Base-by-base conservation (phyloP, 1,139 yeast genomes). In the Candida frijolesensis region DNA sequence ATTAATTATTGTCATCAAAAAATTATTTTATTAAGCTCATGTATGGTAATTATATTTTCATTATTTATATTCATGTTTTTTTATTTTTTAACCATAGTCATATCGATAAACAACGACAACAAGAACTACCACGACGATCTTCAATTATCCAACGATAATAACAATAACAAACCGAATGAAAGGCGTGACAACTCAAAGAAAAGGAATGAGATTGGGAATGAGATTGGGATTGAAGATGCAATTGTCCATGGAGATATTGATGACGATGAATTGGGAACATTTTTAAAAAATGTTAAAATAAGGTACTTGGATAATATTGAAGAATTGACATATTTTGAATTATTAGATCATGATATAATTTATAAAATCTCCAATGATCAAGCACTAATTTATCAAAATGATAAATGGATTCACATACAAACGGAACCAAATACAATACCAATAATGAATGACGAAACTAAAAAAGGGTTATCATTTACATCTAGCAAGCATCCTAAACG, bases 381-480 rank as follows among this genome's bases (percentile, higher is more conserved):
- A 29, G 46, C 46, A 43, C 34, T 43, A 37, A 18, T 35, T 16
- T 35, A 44, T 29, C 33, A 27, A 15, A 29, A 44, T 18, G 18
- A 44, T 16, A 29, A 44, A 44, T 44, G 46, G 46, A 44, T 44
- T 15, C 46, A 44, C 29, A 29, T 43, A 14, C 40, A 43, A 16
- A 19, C 38, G 9, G 11, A 25, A 30, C 29, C 29, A 37, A n/a
- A 30, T 9, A 10, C 38, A 34, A 25, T 25, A 6, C 29, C 29
- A 25, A 25, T 25, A 25, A 25, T 9, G 7, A 9, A 25, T 25
- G 7, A 9, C 7, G 10, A 6, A 6, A 25, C 29, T 6, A 25
- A 25, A 25, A 25, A 9, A 25, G 29, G 29, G 10, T 8, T 25
- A 25, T 25, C 29, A 25, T 25, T 25, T 6, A 25, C 29, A 4